These are phyloP conservation scores for Staphylotrichum tortipilum DNA, from an alignment of 495 filamentous ascomycete genomes.

Conservation along the genomic window DNA sequence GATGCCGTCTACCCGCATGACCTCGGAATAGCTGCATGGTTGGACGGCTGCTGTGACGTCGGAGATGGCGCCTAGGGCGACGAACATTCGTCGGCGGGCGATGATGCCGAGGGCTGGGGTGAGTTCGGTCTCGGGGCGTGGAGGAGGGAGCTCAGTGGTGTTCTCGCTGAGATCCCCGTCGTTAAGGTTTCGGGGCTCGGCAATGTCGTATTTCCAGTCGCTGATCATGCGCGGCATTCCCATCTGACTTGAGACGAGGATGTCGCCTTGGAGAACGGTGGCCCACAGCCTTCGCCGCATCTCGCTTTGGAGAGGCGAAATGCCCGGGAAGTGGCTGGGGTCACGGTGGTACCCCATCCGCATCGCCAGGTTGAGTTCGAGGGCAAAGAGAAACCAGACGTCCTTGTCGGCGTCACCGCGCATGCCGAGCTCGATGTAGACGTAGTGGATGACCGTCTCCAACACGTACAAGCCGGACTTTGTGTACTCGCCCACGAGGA, in stretches of 20 bases:
- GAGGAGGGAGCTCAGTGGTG: conserved; percentile 26
- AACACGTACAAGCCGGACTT: conserved; percentile 33
- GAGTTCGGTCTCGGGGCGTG: conserved; percentile 28
- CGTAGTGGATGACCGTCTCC: conserved; percentile 31
- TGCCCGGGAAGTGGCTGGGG: conserved; percentile 27
- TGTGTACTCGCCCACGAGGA: conserved; percentile 34
- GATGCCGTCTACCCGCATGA: conserved; percentile 24
- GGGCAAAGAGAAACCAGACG: conserved; percentile 31
- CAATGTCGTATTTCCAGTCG: conserved; percentile 23
- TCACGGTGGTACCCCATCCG: conserved; percentile 37
- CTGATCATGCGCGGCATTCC: conserved; percentile 24
- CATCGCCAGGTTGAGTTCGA: conserved; percentile 31
- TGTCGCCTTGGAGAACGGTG: conserved; percentile 22
- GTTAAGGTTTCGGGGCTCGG: conserved; percentile 30
- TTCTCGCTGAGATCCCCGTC: conserved; percentile 30
- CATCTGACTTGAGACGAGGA: conserved; percentile 23
- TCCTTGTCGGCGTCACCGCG: conserved; percentile 28
- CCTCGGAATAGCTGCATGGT: conserved; percentile 21
- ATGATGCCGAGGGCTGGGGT: conserved; percentile 20
- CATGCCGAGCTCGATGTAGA: conserved; percentile 30
- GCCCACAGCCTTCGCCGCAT: conserved; percentile 32
- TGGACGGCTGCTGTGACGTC: conserved; percentile 18
- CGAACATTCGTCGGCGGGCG: conserved; percentile 18
- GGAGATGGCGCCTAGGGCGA: conserved; percentile 13
- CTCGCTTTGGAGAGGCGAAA: conserved; percentile 29